Evolutionary conservation across 768 basidiomycete genomes (phyloP), one percentile per base, ranked within the genome.

Genomic region (Rhodotorula toruloides): DNA sequence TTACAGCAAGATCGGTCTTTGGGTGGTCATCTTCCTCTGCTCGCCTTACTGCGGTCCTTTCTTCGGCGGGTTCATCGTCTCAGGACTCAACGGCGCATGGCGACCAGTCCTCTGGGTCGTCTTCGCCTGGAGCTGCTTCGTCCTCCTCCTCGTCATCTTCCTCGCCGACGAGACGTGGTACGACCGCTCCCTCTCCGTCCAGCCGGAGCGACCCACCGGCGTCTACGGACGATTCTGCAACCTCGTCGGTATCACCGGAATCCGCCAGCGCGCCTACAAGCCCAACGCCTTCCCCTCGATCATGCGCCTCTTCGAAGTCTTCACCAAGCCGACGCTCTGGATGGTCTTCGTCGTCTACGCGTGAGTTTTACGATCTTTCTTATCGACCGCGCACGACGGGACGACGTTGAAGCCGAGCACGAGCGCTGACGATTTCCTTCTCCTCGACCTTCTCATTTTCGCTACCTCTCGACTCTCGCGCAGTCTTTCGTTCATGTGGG

Each of bases 111-210:
- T 72, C 2, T 72, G 70, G 70, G 50, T 72, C 52, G 66, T 72
- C n/a, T 72, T 72, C 48, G 70, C 70, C 21, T 54, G 42, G 34
- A 61, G 44, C n/a, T 34, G 31, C 31, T 13, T n/a, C 27, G 47
- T 68, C 53, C 70, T 72, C 43, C 22, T 54, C 42, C 48, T 63
- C 56, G 58, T 72, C 56, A 8, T 42, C 40, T 0, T 37, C 44
- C 32, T 72, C 39, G 65, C 40, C 58, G 59, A 67, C 52, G 70
- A 72, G 63, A 68, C 70, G 6, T 68, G 63, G 62, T 72, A 72
- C 70, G 58, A 67, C 52, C 66, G 70, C 19, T 46, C 43, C 25
- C 63, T 68, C 37, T 21, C 52, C 3, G 55, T 60, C 19, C 59
- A 68, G 44, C 66, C 67, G 7, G 47, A 40, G 17, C 63, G 63